Conservation (phyloP, 768 basidiomycete species). For the Rossbeevera mucosa region DNA sequence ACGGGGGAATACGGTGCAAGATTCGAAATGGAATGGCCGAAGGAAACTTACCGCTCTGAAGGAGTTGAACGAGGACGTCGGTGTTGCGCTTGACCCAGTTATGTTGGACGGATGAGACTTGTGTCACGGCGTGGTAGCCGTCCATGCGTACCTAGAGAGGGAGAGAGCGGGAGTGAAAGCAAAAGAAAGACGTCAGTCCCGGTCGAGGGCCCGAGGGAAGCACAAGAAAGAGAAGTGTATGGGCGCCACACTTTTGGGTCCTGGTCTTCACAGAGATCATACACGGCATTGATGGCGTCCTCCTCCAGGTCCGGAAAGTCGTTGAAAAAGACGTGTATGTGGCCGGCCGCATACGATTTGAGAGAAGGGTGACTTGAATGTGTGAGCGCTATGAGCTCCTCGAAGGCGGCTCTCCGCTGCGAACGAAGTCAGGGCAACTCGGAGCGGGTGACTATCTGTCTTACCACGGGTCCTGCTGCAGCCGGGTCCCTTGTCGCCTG, state of each 20-base stretch:
- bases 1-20: slow-evolving; percentile 5
- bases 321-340: slow-evolving; percentile 55
- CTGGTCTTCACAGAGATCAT: slow-evolving; percentile 73
- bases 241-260: slow-evolving; percentile 40
- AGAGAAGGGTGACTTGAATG: slow-evolving; percentile 43
- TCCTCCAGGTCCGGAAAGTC: slow-evolving; percentile 73
- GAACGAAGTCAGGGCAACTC: slow-evolving; percentile 7
- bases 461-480: slow-evolving; percentile 37
- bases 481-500: slow-evolving; percentile 40
- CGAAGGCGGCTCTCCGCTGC: slow-evolving; percentile 51
- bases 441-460: slow-evolving; percentile 9
- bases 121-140: slow-evolving; percentile 60
- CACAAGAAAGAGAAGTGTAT: not conserved
- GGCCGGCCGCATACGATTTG: slow-evolving; percentile 54
- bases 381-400: slow-evolving; percentile 50
- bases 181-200: slow-evolving; percentile 1
- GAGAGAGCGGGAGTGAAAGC: not conserved
- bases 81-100: slow-evolving; percentile 68
- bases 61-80: slow-evolving; percentile 69
- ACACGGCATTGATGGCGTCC: slow-evolving; percentile 70
- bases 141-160: slow-evolving; percentile 56
- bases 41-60: slow-evolving; percentile 61
- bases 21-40: not conserved
- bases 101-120: slow-evolving; percentile 42
- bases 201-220: slow-evolving; percentile 2